Evolutionary conservation across 2,329 filamentous ascomycete genomes (phyloP).

Genomic region (Fusarium citri): DNA sequence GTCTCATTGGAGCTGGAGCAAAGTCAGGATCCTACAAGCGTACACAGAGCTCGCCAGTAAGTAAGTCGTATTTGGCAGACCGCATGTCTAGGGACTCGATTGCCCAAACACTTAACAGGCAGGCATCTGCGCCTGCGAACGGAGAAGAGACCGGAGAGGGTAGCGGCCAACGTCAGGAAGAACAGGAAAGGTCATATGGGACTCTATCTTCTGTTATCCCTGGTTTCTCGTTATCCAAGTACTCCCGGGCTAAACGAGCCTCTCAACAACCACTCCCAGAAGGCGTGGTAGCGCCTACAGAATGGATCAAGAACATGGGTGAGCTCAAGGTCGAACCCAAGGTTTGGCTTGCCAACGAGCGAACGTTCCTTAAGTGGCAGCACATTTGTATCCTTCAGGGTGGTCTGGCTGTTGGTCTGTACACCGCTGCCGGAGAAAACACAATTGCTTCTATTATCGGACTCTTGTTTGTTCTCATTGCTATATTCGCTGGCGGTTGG

Average conservation of each 20-base stretch:
- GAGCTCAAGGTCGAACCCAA: constrained; percentile 95
- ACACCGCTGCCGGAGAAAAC: constrained; percentile 87
- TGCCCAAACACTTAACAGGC: constrained; percentile 46
- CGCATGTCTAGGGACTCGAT: constrained; percentile 58
- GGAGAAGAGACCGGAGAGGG: constrained; percentile 53
- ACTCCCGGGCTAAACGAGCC: constrained; percentile 69
- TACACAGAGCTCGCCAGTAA: constrained; percentile 73
- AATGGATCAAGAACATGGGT: constrained; percentile 95
- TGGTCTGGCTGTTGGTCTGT: constrained; percentile 83
- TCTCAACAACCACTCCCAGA: constrained; percentile 73
- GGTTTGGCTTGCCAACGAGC: constrained; percentile 98
- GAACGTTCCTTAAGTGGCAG: constrained; percentile 99
- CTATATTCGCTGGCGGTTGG: constrained; percentile 86
- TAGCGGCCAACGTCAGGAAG: constrained; percentile 52
- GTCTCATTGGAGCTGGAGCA: constrained; percentile 78
- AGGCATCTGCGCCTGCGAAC: constrained; percentile 39
- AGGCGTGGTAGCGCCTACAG: constrained; percentile 85
- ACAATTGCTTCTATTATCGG: constrained; percentile 81
- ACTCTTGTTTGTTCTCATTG: constrained; percentile 84
- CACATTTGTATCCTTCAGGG: constrained; percentile 92
- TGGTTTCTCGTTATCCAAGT: constrained; percentile 83
- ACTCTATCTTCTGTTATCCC: constrained; percentile 80
- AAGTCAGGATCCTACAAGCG: constrained; percentile 66
- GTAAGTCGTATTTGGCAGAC: constrained; percentile 72
- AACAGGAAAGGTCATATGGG: constrained; percentile 59